phyloP scores from a whole-genome alignment of 1,139 yeast genomes.

The Saccharomyces hybrid region DNA sequence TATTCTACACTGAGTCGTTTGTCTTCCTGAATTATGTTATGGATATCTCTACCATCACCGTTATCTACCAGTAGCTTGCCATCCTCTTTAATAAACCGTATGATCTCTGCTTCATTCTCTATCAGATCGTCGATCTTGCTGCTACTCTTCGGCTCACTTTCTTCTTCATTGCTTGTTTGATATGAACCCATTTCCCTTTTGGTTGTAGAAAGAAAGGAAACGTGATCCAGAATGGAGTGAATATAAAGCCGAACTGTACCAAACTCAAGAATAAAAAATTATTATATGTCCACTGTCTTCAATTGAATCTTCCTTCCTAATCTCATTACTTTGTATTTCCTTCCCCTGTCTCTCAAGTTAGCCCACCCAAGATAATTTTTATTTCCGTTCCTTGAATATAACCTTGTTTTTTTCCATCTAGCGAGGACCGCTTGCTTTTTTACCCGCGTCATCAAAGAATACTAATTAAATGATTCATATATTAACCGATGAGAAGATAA shows the following conservation, averaged over 20 bases:
- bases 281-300: background rate
- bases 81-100: slow-evolving; percentile 2
- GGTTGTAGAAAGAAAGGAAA: background rate
- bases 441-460: background rate
- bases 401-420: background rate
- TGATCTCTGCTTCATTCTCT: slow-evolving; percentile 5
- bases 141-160: slow-evolving; percentile 3
- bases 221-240: background rate
- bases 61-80: slow-evolving; percentile 4
- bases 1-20: slow-evolving; percentile 1
- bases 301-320: background rate
- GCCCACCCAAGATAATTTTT: background rate
- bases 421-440: background rate
- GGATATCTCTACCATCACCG: slow-evolving; percentile 3
- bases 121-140: slow-evolving; percentile 4
- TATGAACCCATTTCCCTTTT: background rate
- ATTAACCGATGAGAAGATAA: background rate
- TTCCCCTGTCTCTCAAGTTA: background rate
- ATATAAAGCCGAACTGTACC: background rate
- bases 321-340: background rate
- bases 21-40: slow-evolving; percentile 5
- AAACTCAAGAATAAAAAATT: background rate
- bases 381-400: background rate
- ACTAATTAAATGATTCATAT: background rate
- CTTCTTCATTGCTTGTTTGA: background rate